Evolutionary conservation across 108 stramenopile genomes (phyloP).

Genomic region (Hondaea fermentalgiana): DNA sequence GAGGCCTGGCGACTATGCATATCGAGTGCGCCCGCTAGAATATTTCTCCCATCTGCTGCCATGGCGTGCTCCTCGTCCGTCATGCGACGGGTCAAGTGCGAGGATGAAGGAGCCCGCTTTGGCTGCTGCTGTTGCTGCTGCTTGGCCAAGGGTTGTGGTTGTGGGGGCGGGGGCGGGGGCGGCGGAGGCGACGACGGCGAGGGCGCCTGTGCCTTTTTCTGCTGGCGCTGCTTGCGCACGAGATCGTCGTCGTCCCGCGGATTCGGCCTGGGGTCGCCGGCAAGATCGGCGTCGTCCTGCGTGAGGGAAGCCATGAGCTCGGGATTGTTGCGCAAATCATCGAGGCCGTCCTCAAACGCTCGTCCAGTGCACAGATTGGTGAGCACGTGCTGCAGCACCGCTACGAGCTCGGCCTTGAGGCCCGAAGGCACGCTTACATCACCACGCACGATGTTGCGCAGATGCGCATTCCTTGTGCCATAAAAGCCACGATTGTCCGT

Average conservation of each 20-base stretch:
- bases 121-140: background rate
- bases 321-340: background rate
- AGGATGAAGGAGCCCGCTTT: background rate
- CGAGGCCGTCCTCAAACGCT: background rate
- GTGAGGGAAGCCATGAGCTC: background rate
- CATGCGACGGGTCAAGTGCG: background rate
- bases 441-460: background rate
- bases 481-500: constrained; percentile 54
- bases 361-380: background rate
- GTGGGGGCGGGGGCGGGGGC: too few species aligned
- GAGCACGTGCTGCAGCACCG: background rate
- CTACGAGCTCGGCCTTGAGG: background rate
- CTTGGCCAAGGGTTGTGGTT: too few species aligned
- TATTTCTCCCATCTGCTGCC: background rate
- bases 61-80: background rate
- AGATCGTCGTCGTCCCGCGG: background rate
- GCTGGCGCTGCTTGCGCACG: background rate
- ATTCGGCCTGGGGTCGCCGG: background rate
- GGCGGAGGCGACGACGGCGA: too few species aligned
- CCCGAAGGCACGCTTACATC: background rate
- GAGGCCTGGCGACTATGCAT: background rate
- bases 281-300: background rate
- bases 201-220: too few species aligned
- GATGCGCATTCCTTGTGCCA: background rate
- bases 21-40: background rate